Base-by-base conservation (phyloP, 345 rosid genomes). In the Sonneratia alba region DNA sequence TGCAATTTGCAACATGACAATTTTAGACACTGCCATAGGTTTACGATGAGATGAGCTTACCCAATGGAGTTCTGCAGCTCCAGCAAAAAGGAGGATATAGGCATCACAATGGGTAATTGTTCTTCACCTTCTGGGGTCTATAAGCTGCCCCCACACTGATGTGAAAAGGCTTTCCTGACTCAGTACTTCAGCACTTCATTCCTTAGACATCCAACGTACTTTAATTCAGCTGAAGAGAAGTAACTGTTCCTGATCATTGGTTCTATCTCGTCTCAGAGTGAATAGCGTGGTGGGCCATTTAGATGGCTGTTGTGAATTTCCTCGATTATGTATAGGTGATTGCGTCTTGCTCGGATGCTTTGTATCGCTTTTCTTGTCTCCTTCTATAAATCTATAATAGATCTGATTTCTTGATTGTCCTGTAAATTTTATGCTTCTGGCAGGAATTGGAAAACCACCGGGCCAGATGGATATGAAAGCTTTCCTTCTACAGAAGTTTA, bases 391-490 rank as follows among this genome's bases (percentile, higher is more conserved):
- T n/a, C 76, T 13, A 14, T 14, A 18, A 18, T 62, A 48, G 16
- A 68, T 70, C 36, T 27, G 34, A 12, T 51, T 15, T 21, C 43
- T 4, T 27, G 12, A 22, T 66, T 67, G 2, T 19, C 34, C 62
- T 15, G 45, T 55, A 16, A 34, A 27, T 38, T 27, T 47, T 22
- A 34, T 43, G 24, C 10, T 36, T 24, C 24, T 48, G 63, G 74
- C 81, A 91, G 97, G 99, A 59, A 87, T 94, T 75, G 97, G 97
- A 74, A 89, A 85, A 67, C 92, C 97, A 72, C 97, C 97, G 18
- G 98, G 97, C 56, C 77, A 74, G 57, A 94, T 94, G 96, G 97
- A 94, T 84, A 81, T 90, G 87, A 91, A 83, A 83, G 97, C 99
- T 77, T 94, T 82, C 79, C 97, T 90, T 75, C 83, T 94, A 55